Evolutionary conservation across 345 rosid genomes (phyloP).

Genomic region (Microcos paniculata): DNA sequence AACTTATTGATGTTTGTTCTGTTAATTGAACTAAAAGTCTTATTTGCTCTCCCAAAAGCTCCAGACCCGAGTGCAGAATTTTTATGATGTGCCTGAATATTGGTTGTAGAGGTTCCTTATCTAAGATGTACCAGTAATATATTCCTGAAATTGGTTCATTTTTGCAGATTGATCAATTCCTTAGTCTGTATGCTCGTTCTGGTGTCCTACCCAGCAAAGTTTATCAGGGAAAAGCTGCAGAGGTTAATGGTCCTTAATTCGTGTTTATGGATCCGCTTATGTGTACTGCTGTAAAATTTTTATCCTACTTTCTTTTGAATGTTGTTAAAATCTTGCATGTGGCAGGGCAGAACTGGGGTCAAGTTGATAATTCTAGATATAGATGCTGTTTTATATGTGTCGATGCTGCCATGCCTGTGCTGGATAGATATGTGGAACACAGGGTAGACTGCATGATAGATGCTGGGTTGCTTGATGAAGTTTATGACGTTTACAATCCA

Average conservation of each 20-base stretch:
- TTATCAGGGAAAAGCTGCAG: conserved; percentile 59
- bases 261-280: not conserved
- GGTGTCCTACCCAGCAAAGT: conserved; percentile 76
- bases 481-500: conserved; percentile 61
- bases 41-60: not conserved
- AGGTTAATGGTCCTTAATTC: conserved; percentile 54
- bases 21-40: not conserved
- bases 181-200: conserved; percentile 60
- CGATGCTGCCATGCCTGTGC: conserved; percentile 60
- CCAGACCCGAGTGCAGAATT: no score
- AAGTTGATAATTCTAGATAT: conserved; percentile 51
- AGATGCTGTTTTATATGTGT: conserved; percentile 78
- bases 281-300: not conserved
- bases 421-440: conserved; percentile 68
- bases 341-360: conserved; percentile 99
- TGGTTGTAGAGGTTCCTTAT: not conserved
- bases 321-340: conserved; percentile 27
- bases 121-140: not conserved
- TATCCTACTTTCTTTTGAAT: conserved; percentile 12
- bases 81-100: not conserved
- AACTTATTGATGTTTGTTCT: not conserved
- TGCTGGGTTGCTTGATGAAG: conserved; percentile 78
- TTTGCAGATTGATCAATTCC: conserved; percentile 74
- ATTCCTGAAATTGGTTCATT: conserved; percentile 19
- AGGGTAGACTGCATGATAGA: conserved; percentile 88